phyloP scores from a whole-genome alignment of 1,139 yeast species.

The Pichia sp. region DNA sequence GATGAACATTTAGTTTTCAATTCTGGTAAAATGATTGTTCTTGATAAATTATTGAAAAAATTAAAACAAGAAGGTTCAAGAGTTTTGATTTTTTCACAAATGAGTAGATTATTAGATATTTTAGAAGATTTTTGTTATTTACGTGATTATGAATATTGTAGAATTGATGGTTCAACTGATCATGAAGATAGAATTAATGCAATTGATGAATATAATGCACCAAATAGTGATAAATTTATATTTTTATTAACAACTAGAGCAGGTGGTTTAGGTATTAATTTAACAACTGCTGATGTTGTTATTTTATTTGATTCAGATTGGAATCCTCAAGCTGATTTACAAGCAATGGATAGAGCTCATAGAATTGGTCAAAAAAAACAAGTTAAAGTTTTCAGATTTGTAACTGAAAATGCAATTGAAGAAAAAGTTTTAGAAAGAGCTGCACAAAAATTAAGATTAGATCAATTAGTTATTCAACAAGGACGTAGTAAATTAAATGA shows the following conservation, averaged over 20 bases:
- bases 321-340: conserved; percentile 98
- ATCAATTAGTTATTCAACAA: conserved; percentile 93
- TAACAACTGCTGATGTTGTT: conserved; percentile 89
- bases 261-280: conserved; percentile 95
- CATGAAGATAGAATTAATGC: conserved; percentile 92
- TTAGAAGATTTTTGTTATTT: conserved; percentile 87
- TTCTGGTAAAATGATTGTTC: conserved; percentile 82
- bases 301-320: conserved; percentile 91
- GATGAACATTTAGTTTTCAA: conserved; percentile 88
- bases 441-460: conserved; percentile 85
- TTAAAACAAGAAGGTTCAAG: conserved; percentile 76
- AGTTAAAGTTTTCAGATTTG: conserved; percentile 84
- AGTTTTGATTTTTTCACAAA: conserved; percentile 88
- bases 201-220: conserved; percentile 84
- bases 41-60: conserved; percentile 75
- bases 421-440: conserved; percentile 95
- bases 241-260: conserved; percentile 92
- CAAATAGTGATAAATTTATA: conserved; percentile 75
- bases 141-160: conserved; percentile 77
- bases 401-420: conserved; percentile 93
- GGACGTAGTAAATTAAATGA: conserved; percentile 49
- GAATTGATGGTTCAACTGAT: conserved; percentile 92
- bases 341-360: conserved; percentile 98
- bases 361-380: conserved; percentile 97
- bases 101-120: conserved; percentile 88